A percentile compares a stretch with the other conserved stretches of the same genome.
Conservation (phyloP, 1,284 basidiomycete genomes). For the Boletus subluridellus region DNA sequence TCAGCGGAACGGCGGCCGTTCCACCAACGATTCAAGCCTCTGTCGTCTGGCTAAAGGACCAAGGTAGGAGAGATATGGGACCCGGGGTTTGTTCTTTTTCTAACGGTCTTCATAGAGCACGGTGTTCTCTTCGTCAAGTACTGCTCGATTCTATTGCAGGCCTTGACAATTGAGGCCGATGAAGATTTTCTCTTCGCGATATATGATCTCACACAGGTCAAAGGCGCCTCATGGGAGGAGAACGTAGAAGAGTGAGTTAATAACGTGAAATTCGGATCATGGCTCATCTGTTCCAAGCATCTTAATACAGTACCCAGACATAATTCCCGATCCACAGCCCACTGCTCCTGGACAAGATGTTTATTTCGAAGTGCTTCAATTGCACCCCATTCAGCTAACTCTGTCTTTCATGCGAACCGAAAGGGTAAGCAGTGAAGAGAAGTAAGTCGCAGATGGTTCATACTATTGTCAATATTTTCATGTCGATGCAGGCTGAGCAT, state of each 20-base stretch:
- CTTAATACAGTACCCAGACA: conserved; percentile 72
- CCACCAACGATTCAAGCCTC: conserved; percentile 91
- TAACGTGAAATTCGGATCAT: neutral
- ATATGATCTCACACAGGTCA: conserved; percentile 89
- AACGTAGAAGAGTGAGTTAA: conserved; percentile 66
- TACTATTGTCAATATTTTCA: conserved; percentile 6
- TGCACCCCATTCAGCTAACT: conserved; percentile 91
- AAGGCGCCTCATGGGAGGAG: conserved; percentile 86
- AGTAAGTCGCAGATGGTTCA: conserved; percentile 50
- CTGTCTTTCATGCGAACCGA: conserved; percentile 98
- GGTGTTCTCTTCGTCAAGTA: conserved; percentile 98
- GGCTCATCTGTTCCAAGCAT: conserved; percentile 47
- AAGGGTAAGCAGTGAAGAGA: conserved; percentile 87
- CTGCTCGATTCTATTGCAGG: conserved; percentile 90
- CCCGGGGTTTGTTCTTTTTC: neutral
- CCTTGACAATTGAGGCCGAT: conserved; percentile 92
- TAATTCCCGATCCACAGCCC: conserved; percentile 76
- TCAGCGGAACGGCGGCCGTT: conserved; percentile 67
- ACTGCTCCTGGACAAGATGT: conserved; percentile 70
- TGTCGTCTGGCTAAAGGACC: conserved; percentile 88
- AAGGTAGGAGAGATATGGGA: conserved; percentile 52
- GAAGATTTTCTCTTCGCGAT: conserved; percentile 95
- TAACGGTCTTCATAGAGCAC: conserved; percentile 58
- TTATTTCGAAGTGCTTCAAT: conserved; percentile 96
- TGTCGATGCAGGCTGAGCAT: conserved; percentile 60